These are phyloP conservation scores for Puccinia novopanici DNA, from an alignment of 1,284 basidiomycete species.

Conservation along the genomic window DNA sequence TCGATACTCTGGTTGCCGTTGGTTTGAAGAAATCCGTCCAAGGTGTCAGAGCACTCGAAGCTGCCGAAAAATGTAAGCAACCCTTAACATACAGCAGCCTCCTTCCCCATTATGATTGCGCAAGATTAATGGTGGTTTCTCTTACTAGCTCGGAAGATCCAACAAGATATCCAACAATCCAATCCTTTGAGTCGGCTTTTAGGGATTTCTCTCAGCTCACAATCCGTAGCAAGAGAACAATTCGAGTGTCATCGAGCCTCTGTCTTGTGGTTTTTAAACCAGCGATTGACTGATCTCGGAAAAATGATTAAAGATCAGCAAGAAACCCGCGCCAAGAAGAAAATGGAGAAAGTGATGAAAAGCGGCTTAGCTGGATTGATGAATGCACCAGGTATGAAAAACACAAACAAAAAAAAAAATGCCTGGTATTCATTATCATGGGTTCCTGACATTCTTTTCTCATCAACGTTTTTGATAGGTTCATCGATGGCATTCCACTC, in stretches of 20 bases:
- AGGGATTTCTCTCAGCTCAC: conserved; percentile 66
- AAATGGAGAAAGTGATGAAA: conserved; percentile 74
- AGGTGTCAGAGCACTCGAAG: conserved; percentile 80
- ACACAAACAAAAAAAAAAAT: conserved; percentile 32
- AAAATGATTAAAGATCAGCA: conserved; percentile 80
- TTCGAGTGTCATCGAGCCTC: conserved; percentile 77
- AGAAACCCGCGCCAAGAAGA: conserved; percentile 78
- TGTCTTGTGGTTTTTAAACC: conserved; percentile 80
- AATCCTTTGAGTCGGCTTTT: conserved; percentile 53
- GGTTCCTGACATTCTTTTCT: neutral
- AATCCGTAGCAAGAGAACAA: conserved; percentile 72
- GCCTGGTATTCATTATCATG: neutral
- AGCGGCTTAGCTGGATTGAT: conserved; percentile 67
- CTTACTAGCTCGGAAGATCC: conserved; percentile 65
- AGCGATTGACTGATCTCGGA: conserved; percentile 75
- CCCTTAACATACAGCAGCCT: conserved; percentile 18
- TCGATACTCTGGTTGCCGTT: conserved; percentile 81
- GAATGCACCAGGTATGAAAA: conserved; percentile 50
- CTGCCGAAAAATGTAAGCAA: conserved; percentile 74
- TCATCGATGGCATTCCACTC: conserved; percentile 17
- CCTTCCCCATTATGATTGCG: conserved; percentile 53
- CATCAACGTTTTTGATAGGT: neutral
- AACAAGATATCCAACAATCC: conserved; percentile 61
- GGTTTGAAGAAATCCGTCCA: conserved; percentile 79
- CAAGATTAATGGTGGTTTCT: conserved; percentile 47